Conservation (phyloP, 345 rosid genomes). For the Orychophragmus violaceus region DNA sequence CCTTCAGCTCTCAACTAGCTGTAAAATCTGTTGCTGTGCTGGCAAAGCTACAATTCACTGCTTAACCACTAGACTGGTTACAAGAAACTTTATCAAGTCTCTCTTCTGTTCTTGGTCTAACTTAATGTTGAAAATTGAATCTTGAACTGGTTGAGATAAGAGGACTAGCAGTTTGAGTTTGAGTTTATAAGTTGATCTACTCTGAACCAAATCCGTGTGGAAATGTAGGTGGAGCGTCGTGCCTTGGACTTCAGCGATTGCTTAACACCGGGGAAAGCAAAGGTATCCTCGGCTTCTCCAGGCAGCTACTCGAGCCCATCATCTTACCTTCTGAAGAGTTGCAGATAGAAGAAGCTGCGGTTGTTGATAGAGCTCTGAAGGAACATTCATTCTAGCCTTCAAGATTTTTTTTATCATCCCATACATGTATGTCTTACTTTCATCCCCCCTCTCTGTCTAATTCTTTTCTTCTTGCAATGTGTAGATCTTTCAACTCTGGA, state of each 20-base stretch:
- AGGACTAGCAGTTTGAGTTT: neutral
- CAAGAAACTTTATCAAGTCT: neutral
- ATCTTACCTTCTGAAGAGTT: conserved; percentile 74
- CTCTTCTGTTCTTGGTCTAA: neutral
- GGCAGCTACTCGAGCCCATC: conserved; percentile 61
- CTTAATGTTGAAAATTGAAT: neutral
- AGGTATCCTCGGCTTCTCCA: conserved; percentile 44
- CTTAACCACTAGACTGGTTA: neutral
- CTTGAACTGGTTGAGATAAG: neutral
- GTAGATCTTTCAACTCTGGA: conserved; percentile 24
- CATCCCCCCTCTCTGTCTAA: neutral
- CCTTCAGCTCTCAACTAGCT: conserved; percentile 1
- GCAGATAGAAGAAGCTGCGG: conserved; percentile 43
- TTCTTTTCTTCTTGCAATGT: neutral
- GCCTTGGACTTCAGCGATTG: conserved; percentile 91
- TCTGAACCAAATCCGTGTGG: conserved; percentile 1
- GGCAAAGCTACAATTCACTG: neutral
- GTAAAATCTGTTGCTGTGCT: neutral
- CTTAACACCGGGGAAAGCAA: conserved; percentile 64
- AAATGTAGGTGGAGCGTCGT: conserved; percentile 75
- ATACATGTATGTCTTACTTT: conserved; percentile 14
- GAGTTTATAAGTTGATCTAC: neutral
- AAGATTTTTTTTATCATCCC: conserved; percentile 3
- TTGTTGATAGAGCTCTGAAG: conserved; percentile 3
- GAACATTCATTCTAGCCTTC: conserved; percentile 9